Base-by-base conservation (phyloP, 2,329 filamentous ascomycete genomes). In the Diaporthe vexans region DNA sequence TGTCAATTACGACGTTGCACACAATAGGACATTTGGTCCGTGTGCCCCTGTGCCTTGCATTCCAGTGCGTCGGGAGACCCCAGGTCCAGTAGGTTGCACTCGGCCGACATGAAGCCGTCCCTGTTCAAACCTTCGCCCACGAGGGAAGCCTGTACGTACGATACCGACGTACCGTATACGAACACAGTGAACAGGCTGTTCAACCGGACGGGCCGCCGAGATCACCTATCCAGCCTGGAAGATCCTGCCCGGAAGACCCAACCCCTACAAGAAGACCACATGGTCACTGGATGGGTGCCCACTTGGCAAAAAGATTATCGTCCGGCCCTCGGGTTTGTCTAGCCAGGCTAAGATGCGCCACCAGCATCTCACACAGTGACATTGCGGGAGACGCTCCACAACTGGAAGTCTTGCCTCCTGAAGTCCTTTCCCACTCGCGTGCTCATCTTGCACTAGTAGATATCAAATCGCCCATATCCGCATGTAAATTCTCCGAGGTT, bases 401-500 rank as follows among this genome's bases (percentile, higher is more conserved):
- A 40, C 29, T 68, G 46, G 43, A 35, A 46, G 13, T 37, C 21
- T 67, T 52, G 33, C 63, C 63, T 68, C 63, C 40, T 43, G 40
- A 19, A 43, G 40, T 43, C 40, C 63, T 68, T 68, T 37, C 63
- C 48, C 43, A 26, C 63, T 26, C 6, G 46, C 63, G 46, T 40
- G 29, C 46, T 37, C 63, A 67, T 52, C 63, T 52, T 37, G 43
- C 63, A 29, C 63, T 67, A 52, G 46, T 67, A 67, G 13, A 37
- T 40, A 40, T 52, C 63, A 37, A 52, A 67, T 52, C 56, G 57
- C 69, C 57, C 70, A 72, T 63, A 61, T 43, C 46, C 48, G 35
- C 26, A 40, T 72, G 70, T 54, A 59, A 71, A 72, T 72, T 72
- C 70, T 72, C 70, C 70, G 70, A 72, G 24, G 10, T 33, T 61